phyloP scores from a whole-genome alignment of 2,329 filamentous ascomycete genomes.

The Botrytis galanthina region DNA sequence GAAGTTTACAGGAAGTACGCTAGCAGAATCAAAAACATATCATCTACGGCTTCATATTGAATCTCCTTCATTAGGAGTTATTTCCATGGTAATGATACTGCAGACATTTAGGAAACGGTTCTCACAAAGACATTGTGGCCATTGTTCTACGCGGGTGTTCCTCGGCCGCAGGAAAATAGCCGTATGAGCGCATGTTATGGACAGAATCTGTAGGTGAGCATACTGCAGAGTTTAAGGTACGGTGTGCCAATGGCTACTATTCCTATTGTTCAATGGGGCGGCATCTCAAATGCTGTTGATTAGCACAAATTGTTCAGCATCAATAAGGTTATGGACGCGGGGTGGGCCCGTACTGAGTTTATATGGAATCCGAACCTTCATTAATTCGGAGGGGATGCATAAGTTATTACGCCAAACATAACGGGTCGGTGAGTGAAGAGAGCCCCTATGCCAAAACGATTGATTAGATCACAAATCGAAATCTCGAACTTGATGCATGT shows the following conservation, averaged over 20 bases:
- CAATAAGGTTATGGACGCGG: not conserved
- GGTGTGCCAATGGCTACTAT: accelerated
- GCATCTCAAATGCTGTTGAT: not conserved
- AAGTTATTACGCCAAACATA: not conserved
- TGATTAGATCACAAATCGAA: not conserved
- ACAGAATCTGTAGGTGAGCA: not conserved
- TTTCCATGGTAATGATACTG: not conserved
- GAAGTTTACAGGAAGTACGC: not conserved
- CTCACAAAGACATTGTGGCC: not conserved
- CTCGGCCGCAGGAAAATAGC: too few relatives aligned
- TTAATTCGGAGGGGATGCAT: not conserved
- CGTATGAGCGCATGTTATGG: not conserved
- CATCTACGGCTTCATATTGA: not conserved
- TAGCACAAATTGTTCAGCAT: not conserved
- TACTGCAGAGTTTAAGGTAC: not conserved
- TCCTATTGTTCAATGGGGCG: not conserved
- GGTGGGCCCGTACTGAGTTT: too few relatives aligned
- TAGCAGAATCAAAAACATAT: not conserved
- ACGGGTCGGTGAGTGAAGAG: not conserved
- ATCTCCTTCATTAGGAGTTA: too few relatives aligned
- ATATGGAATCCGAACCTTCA: not conserved
- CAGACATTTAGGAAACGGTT: not conserved
- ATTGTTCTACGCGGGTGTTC: not conserved
- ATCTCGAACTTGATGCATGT: accelerated
- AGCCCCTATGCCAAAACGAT: too few relatives aligned